A percentile compares a stretch with the other conserved stretches of the same genome.
Evolutionary conservation across 371 early-diverging fungal species (phyloP).

Genomic region (Mucor piriformis): DNA sequence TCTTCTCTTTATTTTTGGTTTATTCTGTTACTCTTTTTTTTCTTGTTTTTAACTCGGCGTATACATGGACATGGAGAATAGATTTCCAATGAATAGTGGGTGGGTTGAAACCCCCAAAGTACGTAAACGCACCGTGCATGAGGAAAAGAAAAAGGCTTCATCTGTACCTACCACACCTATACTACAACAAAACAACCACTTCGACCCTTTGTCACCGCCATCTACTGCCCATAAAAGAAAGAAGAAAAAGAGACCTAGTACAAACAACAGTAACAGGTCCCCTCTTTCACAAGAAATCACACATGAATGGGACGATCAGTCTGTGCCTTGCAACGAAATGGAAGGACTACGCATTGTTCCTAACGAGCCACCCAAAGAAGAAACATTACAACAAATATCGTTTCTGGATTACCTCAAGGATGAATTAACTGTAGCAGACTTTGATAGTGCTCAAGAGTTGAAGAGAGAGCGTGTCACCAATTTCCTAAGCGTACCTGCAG

Average conservation of each 20-base stretch:
- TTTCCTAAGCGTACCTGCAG: slow-evolving; percentile 78
- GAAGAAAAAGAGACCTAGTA: slow-evolving; percentile 6
- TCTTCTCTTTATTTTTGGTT: too few relatives aligned
- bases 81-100: slow-evolving; percentile 3
- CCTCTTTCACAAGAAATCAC: slow-evolving; percentile 14
- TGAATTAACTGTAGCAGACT: slow-evolving; percentile 75
- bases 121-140: slow-evolving; percentile 1
- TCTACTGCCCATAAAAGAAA: slow-evolving; percentile 9
- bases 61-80: background rate
- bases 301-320: slow-evolving; percentile 9
- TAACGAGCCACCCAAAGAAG: background rate
- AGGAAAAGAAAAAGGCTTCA: slow-evolving; percentile 3
- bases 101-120: slow-evolving; percentile 23
- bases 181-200: slow-evolving; percentile 13
- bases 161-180: slow-evolving; percentile 17
- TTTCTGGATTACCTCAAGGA: slow-evolving; percentile 67
- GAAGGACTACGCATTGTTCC: background rate
- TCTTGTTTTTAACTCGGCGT: background rate
- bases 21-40: background rate
- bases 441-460: slow-evolving; percentile 74
- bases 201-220: slow-evolving; percentile 16
- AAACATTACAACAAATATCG: slow-evolving; percentile 26
- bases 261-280: slow-evolving; percentile 1
- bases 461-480: slow-evolving; percentile 84
- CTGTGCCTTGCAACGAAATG: slow-evolving; percentile 2